Evolutionary conservation across 2,329 filamentous ascomycete genomes (phyloP), one percentile per base, ranked within the genome.

Genomic region (Talaromyces albobiverticillius): DNA sequence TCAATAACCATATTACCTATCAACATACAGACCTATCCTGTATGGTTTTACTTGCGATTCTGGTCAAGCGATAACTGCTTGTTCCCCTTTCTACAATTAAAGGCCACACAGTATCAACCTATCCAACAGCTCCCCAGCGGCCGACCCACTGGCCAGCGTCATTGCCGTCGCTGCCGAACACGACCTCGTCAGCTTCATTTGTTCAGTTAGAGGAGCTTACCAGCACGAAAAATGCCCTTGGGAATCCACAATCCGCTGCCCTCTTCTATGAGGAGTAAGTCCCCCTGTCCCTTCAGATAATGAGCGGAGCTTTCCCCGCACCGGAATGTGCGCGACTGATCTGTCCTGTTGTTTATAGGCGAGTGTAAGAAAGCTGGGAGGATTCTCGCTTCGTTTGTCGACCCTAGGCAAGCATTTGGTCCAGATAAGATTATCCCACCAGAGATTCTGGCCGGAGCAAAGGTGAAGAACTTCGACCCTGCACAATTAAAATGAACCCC

Each of bases 341-440:
- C 53, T 55, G 26, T 34, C 16, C 34, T 31, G 47, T 20, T 55
- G 16, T 62, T 46, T 55, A 62, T 73, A 96, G 93, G 90, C 78
- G 94, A 99, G 78, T 97, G 94, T 78, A 94, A 88, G 74, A 99
- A 99, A 76, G 94, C 91, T 70, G 89, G 89, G 69, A 96, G 95
- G 80, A 97, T 97, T 67, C 83, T 99, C 63, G 84, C 89, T 43
- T 95, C 92, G 11, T 99, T 99, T 71, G 83, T 97, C 70, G 94
- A 97, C 70, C 94, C 94, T 18, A 84, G 86, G 68, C 93, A 97
- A 77, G 78, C 93, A 18, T 96, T 97, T 71, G 91, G 93, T 5
- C 93, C 94, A 53, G 94, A 97, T 74, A 97, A 97, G 74, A 86
- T 99, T 70, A 99, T 99, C 64, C 94, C 94, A 47, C 92, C 93